phyloP scores from a whole-genome alignment of 106 monocot species.

The Dendrobium chrysotoxum region DNA sequence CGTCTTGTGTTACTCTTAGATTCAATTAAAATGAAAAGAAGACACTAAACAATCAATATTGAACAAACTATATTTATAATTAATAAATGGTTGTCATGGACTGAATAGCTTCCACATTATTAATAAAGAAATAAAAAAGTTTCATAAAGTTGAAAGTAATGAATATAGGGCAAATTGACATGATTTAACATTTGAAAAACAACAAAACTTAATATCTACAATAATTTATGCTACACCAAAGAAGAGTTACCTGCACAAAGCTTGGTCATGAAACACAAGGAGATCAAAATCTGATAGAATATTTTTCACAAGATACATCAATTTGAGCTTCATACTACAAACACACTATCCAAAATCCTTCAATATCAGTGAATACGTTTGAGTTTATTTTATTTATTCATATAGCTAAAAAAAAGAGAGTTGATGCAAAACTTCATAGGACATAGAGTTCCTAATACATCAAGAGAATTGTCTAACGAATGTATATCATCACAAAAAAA shows the following conservation, averaged over 20 bases:
- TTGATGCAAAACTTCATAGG: background rate
- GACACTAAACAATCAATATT: background rate
- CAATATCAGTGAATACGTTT: background rate
- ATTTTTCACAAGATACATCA: background rate
- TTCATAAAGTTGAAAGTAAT: background rate
- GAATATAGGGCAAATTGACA: background rate
- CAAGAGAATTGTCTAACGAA: no score
- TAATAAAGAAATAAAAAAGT: background rate
- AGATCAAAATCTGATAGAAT: background rate
- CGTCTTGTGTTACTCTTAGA: background rate
- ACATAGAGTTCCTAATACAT: no score
- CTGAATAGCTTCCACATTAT: slow-evolving; percentile 7
- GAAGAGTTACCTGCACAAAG: background rate
- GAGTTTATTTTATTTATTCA: background rate
- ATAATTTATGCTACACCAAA: background rate
- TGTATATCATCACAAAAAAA: no score
- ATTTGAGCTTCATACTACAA: background rate
- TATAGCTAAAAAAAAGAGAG: background rate
- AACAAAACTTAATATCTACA: background rate
- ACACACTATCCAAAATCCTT: background rate
- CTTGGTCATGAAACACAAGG: background rate
- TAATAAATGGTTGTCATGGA: slow-evolving; percentile 8
- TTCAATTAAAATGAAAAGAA: background rate
- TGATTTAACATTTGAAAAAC: background rate
- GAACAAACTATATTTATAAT: background rate